Base-by-base conservation (phyloP, 441 rosid genomes). In the Syzygium malaccense region DNA sequence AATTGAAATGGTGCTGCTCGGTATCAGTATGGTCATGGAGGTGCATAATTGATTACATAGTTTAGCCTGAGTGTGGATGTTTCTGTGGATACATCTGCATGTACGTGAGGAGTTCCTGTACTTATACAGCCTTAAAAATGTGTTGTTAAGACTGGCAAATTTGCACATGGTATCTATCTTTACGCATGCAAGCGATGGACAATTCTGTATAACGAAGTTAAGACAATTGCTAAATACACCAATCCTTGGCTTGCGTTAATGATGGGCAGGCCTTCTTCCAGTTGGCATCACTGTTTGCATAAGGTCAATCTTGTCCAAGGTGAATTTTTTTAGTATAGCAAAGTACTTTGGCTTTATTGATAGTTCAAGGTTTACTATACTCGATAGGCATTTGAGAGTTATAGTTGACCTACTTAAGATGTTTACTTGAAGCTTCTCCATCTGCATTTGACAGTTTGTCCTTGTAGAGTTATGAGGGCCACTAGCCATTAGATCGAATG, bases 181-280 rank as follows among this genome's bases (percentile, higher is more conserved):
- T 75, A 41, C 0, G 18, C n/a, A 1, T 41, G 51, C n/a, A 1
- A 23, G 51, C 15, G 51, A 37, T 33, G 10, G 51, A 41, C 28
- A 2, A 41, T 41, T 75, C 18, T 23, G 5, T 75, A 75, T 2
- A 0, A 41, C 25, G 83, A 41, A 41, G n/a, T 75, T 75, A 75
- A 75, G 83, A 75, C 13, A 41, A 71, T 71, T 37, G 51, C 49
- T 75, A 25, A 75, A 37, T 75, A 41, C 83, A 75, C 83, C 83
- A 23, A 75, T 11, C 51, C 51, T 41, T 75, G 26, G 51, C 18
- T 75, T 41, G 51, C 83, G 23, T 75, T 75, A 41, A 41, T 41
- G 51, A 75, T 23, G 51, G n/a, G 51, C 23, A 20, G 51, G 51
- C 83, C 51, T 37, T 37, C 83, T 71, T 71, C 51, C 83, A 37